phyloP scores from a whole-genome alignment of 202 grass and related monocot genomes.

The Cymbopogon flexuosus region DNA sequence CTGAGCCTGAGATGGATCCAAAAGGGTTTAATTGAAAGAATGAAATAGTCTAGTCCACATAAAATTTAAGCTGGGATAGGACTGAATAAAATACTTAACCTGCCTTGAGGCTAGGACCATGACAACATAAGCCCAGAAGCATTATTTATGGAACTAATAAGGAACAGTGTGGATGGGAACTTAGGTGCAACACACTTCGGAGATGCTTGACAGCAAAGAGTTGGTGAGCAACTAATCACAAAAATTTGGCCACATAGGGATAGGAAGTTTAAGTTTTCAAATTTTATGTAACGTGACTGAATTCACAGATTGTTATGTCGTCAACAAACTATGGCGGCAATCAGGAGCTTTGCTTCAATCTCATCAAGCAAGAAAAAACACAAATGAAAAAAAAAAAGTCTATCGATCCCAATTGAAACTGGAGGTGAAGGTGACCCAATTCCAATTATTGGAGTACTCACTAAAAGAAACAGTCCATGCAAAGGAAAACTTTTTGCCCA shows the following conservation, averaged over 20 bases:
- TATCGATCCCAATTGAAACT: not conserved
- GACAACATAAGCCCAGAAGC: not conserved
- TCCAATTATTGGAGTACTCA: not conserved
- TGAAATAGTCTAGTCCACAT: not conserved
- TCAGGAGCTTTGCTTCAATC: not conserved
- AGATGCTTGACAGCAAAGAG: not conserved
- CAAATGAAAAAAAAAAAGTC: not conserved
- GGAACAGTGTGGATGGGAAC: not conserved
- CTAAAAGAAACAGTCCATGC: not conserved
- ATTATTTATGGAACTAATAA: not conserved
- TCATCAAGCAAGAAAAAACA: not conserved
- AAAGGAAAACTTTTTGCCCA: not conserved
- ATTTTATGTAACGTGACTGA: not conserved
- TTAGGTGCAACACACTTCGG: not conserved
- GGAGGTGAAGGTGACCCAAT: not conserved
- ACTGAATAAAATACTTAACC: not conserved
- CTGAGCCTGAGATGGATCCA: not conserved
- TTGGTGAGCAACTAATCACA: not conserved
- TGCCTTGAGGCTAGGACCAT: not conserved
- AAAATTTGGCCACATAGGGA: not conserved
- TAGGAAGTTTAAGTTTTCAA: not conserved
- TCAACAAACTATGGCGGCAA: slow-evolving; percentile 1
- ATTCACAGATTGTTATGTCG: not conserved
- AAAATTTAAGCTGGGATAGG: not conserved
- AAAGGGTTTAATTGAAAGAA: not conserved